Base-by-base conservation (phyloP, 345 rosid genomes). In the Sisymbrium irio region DNA sequence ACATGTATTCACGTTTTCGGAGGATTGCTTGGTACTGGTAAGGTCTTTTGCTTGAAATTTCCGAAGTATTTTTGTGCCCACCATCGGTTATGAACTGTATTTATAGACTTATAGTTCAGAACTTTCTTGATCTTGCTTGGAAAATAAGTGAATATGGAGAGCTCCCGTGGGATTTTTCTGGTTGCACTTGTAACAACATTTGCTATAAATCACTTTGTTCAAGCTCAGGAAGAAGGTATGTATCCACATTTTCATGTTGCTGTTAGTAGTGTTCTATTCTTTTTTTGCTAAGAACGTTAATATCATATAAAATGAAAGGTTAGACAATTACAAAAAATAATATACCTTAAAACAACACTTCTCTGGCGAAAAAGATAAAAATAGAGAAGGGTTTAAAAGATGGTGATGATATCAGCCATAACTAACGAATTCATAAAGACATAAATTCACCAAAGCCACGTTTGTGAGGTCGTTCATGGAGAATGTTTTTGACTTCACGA, bases 151-250 rank as follows among this genome's bases (percentile, higher is more conserved):
- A 33, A 40, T 7, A 74, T 74, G 78, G 22, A 57, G 60, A 36
- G 25, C 36, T 37, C 35, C 13, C 22, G 3, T 46, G 35, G 6
- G 37, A 1, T 65, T 65, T 45, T 57, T 33, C 28, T 63, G 56
- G 56, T 57, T 14, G 60, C 62, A 30, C 27, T 75, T 13, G 4
- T 65, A 13, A 25, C 27, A 41, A 7, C 32, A 18, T 78, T 76
- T 2, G 45, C 49, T 47, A 39, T 64, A 0, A 4, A 64, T 40
- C 12, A 20, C 77, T 0, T 60, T 13, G 67, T 18, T 75, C 78
- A 76, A 27, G 82, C 80, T 39, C 80, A 82, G 63, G 25, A 22
- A 22, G 76, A 79, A 84, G 81, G 87, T 80, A 62, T 9, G 69
- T 32, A 72, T 41, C 63, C 13, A 63, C 42, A 50, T 13, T 40